These are phyloP conservation scores for Hyaloscypha hepaticicola DNA, from an alignment of 495 filamentous ascomycete genomes.

Conservation along the genomic window DNA sequence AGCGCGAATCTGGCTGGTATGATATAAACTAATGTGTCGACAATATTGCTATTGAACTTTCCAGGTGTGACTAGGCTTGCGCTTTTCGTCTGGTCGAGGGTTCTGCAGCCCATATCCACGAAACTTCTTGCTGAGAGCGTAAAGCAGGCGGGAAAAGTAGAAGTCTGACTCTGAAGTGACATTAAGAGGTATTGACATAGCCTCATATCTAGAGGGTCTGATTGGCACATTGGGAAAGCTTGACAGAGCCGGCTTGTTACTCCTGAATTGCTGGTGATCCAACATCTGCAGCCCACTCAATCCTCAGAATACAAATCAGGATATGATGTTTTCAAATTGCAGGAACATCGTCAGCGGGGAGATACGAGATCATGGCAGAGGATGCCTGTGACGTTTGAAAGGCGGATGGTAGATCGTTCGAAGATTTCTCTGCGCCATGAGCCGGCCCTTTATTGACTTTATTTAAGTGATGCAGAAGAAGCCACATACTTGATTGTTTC, in stretches of 20 bases:
- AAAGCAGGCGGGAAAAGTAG: too few species aligned
- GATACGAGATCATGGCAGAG: conserved; percentile 66
- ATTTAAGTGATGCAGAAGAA: conserved; percentile 56
- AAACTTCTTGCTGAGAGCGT: background rate
- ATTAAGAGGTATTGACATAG: conserved; percentile 46
- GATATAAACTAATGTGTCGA: conserved; percentile 62
- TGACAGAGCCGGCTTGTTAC: conserved; percentile 63
- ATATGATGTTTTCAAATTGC: conserved; percentile 58
- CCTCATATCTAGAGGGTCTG: conserved; percentile 55
- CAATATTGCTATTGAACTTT: conserved; percentile 51
- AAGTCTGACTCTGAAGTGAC: too few species aligned
- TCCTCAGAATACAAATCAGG: conserved; percentile 62
- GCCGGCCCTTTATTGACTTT: conserved; percentile 70
- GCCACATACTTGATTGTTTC: background rate
- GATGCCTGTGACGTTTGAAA: conserved; percentile 63
- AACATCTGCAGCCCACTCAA: conserved; percentile 69
- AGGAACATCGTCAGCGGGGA: conserved; percentile 67
- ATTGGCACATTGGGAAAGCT: conserved; percentile 58
- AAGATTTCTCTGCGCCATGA: conserved; percentile 64
- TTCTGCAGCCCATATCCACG: background rate
- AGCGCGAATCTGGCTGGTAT: conserved; percentile 62
- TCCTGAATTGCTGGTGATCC: conserved; percentile 54
- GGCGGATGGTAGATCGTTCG: conserved; percentile 65
- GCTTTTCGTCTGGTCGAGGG: conserved; percentile 59
- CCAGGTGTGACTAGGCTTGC: conserved; percentile 59